Conservation (phyloP, 352 stramenopile species). For the Pythium oligandrum region DNA sequence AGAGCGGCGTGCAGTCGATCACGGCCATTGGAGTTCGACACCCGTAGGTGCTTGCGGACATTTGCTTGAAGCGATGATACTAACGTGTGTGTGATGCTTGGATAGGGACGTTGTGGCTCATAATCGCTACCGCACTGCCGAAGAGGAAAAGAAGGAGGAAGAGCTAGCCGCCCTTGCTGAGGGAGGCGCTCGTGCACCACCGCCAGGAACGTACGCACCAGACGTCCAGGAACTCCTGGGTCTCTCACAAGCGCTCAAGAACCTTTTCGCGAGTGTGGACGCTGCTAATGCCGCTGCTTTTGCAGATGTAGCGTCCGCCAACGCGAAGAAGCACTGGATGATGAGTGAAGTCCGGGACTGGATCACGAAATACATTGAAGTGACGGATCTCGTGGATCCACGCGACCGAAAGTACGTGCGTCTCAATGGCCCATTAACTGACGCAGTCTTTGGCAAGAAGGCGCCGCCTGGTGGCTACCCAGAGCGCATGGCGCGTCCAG, state of each 20-base stretch:
- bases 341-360: slow-evolving; percentile 48
- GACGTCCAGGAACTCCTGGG: slow-evolving; percentile 65
- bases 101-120: slow-evolving; percentile 55
- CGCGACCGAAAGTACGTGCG: slow-evolving; percentile 65
- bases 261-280: slow-evolving; percentile 34
- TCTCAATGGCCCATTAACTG: slow-evolving; percentile 57
- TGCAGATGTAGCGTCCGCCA: slow-evolving; percentile 18
- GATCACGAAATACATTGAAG: slow-evolving; percentile 57
- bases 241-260: slow-evolving; percentile 48
- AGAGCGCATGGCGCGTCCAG: slow-evolving; percentile 44
- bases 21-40: slow-evolving; percentile 55
- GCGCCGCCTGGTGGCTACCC: slow-evolving; percentile 49
- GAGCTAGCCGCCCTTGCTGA: slow-evolving; percentile 27
- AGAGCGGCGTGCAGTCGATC: slow-evolving; percentile 79
- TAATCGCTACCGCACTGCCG: slow-evolving; percentile 44
- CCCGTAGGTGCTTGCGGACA: slow-evolving; percentile 37
- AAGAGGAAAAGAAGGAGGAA: slow-evolving; percentile 46
- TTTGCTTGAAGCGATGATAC: neutral
- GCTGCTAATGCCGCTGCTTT: slow-evolving; percentile 18
- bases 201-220: slow-evolving; percentile 56
- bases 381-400: slow-evolving; percentile 43
- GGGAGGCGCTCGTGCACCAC: slow-evolving; percentile 33
- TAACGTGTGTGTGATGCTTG: neutral
- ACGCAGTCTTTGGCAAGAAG: slow-evolving; percentile 75
- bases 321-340: slow-evolving; percentile 49